Conservation (phyloP, 257 asterid genomes). For the Scutellaria barbata region DNA sequence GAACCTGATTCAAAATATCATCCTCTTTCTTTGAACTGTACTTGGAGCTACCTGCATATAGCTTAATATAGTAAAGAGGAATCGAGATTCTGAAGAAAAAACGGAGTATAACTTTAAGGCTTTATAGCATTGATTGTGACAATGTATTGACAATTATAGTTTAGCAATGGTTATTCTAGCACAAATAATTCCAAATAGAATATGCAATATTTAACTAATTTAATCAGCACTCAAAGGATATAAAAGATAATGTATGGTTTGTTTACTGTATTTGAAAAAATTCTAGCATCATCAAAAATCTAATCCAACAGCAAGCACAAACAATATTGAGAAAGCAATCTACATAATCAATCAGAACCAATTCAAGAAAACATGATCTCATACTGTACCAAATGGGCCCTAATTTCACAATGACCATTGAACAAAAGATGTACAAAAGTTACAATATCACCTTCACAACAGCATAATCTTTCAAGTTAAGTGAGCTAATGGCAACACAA, state of each 20-base stretch:
- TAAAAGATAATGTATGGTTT: not conserved
- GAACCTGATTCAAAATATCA: constrained; percentile 58
- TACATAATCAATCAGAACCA: not conserved
- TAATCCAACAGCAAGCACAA: constrained; percentile 18
- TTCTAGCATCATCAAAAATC: constrained; percentile 11
- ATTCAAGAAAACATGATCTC: not conserved
- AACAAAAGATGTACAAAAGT: not conserved
- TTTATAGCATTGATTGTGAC: not conserved
- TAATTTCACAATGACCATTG: not conserved
- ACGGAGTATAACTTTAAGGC: not conserved
- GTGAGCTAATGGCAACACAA: constrained; percentile 27
- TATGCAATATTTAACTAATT: not conserved
- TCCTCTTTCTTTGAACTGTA: constrained; percentile 60
- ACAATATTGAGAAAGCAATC: not conserved
- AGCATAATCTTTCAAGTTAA: constrained; percentile 6
- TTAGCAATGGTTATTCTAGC: not conserved
- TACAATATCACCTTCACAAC: not conserved
- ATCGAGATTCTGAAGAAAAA: not conserved
- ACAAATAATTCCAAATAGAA: not conserved
- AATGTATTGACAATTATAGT: not conserved
- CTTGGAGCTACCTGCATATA: constrained; percentile 70
- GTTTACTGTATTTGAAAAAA: not conserved
- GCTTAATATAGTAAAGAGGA: constrained; percentile 22
- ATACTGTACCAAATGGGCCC: not conserved
- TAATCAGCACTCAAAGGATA: not conserved